Percentiles rank a stretch among this genome's conserved stretches.
Conservation (phyloP, 805 yeast species). For the Saccharomycopsis javanensis region DNA sequence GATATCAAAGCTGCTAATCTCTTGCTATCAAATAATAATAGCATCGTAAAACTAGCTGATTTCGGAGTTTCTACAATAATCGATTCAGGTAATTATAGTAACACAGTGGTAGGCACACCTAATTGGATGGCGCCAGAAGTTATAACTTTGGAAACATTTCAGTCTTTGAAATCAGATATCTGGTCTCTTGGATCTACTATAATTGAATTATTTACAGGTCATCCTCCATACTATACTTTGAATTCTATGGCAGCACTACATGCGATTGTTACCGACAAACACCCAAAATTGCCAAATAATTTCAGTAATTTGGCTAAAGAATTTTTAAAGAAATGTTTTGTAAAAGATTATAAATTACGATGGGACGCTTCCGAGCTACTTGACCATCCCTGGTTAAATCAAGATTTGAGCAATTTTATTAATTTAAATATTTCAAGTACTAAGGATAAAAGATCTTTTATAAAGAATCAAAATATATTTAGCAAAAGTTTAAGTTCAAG, state of each 20-base stretch:
- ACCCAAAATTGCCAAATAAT: constrained; percentile 56
- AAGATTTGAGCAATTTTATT: background rate
- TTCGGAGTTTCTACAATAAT: constrained; percentile 62
- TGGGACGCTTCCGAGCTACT: constrained; percentile 45
- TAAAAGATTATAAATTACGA: constrained; percentile 55
- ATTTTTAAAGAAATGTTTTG: constrained; percentile 59
- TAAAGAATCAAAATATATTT: background rate
- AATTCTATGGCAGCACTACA: constrained; percentile 74
- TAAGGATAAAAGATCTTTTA: too few species aligned
- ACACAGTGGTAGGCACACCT: constrained; percentile 83
- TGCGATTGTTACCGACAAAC: constrained; percentile 69
- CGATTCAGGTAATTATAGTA: constrained; percentile 33
- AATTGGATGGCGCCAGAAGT: constrained; percentile 99
- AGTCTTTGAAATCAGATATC: constrained; percentile 75
- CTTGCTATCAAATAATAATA: constrained; percentile 51
- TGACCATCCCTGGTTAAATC: constrained; percentile 51
- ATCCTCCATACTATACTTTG: constrained; percentile 76
- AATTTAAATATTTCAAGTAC: background rate
- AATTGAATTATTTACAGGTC: constrained; percentile 73
- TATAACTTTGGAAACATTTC: constrained; percentile 68
- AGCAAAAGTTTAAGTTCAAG: constrained; percentile 2
- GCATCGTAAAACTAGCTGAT: constrained; percentile 80
- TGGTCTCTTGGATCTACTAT: constrained; percentile 96
- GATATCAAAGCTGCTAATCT: constrained; percentile 88
- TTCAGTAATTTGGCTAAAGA: constrained; percentile 39